Conservation (phyloP, 2,329 filamentous ascomycete genomes). For the Aspergillus sp. region DNA sequence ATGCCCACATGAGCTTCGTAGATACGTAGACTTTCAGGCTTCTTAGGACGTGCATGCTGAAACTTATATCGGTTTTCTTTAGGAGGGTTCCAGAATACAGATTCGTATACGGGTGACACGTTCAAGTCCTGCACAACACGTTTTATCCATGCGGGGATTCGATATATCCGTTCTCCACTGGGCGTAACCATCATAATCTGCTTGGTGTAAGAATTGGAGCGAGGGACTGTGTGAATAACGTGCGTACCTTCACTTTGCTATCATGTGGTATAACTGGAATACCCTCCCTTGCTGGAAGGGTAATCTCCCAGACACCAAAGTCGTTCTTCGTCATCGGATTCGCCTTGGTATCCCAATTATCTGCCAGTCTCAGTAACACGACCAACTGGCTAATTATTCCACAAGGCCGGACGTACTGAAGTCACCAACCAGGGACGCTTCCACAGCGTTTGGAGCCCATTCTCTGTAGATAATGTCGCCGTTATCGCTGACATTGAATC, state of each 20-base stretch:
- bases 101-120: slow-evolving; percentile 91
- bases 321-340: slow-evolving; percentile 84
- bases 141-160: slow-evolving; percentile 94
- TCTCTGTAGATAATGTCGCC: slow-evolving; percentile 89
- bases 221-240: neutral
- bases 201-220: neutral
- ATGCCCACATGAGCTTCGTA: slow-evolving; percentile 99
- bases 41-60: slow-evolving; percentile 78
- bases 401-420: slow-evolving; percentile 66
- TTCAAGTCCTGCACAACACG: slow-evolving; percentile 91
- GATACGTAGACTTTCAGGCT: slow-evolving; percentile 82
- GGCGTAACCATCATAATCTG: slow-evolving; percentile 83
- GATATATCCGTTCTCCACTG: slow-evolving; percentile 76
- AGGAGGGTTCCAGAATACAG: slow-evolving; percentile 95
- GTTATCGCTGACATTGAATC: slow-evolving; percentile 76
- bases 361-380: slow-evolving; percentile 47
- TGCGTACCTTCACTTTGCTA: slow-evolving; percentile 85
- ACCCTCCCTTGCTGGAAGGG: slow-evolving; percentile 70
- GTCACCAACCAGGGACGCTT: slow-evolving; percentile 86
- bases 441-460: slow-evolving; percentile 88
- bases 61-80: slow-evolving; percentile 73
- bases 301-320: slow-evolving; percentile 85
- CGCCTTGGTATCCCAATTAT: slow-evolving; percentile 80
- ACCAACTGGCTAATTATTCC: slow-evolving; percentile 6
- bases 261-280: slow-evolving; percentile 82